Percentiles rank a stretch among this genome's conserved stretches.
Conservation (phyloP, 148 eudicot genomes). For the Mesembryanthemum crystallinum region DNA sequence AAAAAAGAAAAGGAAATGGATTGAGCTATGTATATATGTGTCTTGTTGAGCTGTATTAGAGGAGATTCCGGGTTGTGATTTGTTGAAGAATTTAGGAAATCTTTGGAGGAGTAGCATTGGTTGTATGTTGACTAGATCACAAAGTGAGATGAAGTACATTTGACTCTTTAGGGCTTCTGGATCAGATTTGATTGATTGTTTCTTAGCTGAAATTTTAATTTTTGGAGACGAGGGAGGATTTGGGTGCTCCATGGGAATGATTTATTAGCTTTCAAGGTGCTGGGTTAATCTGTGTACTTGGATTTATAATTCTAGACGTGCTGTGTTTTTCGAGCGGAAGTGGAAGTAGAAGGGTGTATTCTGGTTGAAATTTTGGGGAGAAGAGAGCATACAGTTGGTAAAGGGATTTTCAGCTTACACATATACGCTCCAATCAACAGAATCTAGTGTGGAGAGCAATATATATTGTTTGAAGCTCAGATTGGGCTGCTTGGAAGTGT, state of each 20-base stretch:
- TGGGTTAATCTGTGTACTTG: not conserved
- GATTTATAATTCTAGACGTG: not conserved
- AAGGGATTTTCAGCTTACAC: not conserved
- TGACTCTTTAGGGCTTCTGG: slow-evolving; percentile 16
- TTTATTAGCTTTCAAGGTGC: not conserved
- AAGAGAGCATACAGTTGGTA: slow-evolving; percentile 7
- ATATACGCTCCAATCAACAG: not conserved
- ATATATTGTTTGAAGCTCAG: slow-evolving; percentile 13
- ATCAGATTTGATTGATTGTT: not conserved
- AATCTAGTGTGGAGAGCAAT: slow-evolving; percentile 2
- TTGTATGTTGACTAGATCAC: slow-evolving; percentile 27
- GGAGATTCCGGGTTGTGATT: slow-evolving; percentile 13
- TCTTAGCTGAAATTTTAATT: not conserved
- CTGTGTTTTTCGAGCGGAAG: not conserved
- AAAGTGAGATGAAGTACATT: slow-evolving; percentile 21
- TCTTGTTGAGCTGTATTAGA: slow-evolving; percentile 25
- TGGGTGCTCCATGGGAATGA: not conserved
- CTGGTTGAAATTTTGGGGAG: slow-evolving; percentile 6
- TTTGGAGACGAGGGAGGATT: not conserved
- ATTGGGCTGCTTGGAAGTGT: slow-evolving; percentile 15
- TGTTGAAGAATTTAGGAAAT: not conserved
- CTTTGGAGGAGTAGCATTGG: slow-evolving; percentile 12
- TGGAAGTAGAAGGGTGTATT: not conserved
- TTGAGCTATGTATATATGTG: slow-evolving; percentile 10
- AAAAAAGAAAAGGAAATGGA: not conserved